phyloP scores from a whole-genome alignment of 2,329 filamentous ascomycete genomes.

The Corynespora cassiicola region DNA sequence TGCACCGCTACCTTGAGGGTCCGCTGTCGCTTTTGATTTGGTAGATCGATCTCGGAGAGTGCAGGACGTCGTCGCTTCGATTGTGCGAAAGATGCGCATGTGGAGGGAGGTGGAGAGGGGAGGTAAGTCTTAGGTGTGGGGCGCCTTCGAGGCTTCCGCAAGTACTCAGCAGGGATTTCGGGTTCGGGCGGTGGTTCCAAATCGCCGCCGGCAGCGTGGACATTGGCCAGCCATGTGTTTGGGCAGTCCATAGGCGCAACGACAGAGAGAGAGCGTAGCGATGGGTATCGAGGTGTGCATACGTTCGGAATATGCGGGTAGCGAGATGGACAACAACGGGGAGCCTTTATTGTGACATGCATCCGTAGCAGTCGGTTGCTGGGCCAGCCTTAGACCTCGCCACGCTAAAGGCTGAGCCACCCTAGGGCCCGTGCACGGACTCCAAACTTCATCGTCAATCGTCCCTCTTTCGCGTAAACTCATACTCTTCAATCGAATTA shows the following conservation, averaged over 20 bases:
- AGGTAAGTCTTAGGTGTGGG: slow-evolving; percentile 14
- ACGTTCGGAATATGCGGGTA: slow-evolving; percentile 6
- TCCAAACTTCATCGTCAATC: no score
- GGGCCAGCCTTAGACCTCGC: no score
- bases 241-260: slow-evolving; percentile 14
- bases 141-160: slow-evolving; percentile 19
- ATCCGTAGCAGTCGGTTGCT: no score
- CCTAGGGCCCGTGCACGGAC: no score
- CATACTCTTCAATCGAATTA: slow-evolving; percentile 4
- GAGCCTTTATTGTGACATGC: no score
- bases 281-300: slow-evolving; percentile 14
- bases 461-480: slow-evolving; percentile 1
- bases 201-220: slow-evolving; percentile 18
- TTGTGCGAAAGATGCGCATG: slow-evolving; percentile 12
- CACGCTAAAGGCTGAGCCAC: no score
- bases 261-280: slow-evolving; percentile 11
- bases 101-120: slow-evolving; percentile 12
- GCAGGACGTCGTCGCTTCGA: slow-evolving; percentile 17
- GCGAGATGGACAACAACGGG: slow-evolving; percentile 1
- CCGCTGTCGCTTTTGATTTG: slow-evolving; percentile 23
- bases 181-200: slow-evolving; percentile 19
- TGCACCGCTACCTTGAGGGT: slow-evolving; percentile 12
- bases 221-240: slow-evolving; percentile 19
- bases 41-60: slow-evolving; percentile 19
- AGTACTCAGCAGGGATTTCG: slow-evolving; percentile 21